Base-by-base conservation (phyloP, 495 filamentous ascomycete genomes). In the Aspergillus taichungensis region DNA sequence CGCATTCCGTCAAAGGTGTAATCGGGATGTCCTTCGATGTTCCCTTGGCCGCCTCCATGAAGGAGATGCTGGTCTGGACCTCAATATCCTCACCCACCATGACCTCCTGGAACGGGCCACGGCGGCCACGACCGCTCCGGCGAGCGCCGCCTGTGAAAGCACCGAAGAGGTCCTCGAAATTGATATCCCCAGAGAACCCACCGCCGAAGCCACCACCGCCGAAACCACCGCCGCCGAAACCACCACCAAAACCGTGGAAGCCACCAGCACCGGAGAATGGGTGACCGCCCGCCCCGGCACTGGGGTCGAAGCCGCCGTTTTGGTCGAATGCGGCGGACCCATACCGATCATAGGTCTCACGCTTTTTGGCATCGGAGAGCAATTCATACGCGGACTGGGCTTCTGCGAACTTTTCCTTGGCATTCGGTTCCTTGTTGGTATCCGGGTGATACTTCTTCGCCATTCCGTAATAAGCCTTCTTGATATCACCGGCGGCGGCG, bases 381-480 rank as follows among this genome's bases (percentile, higher is more conserved):
- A 96, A 68, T 61, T 98, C 92, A 60, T 97, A 98, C 3, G 92
- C 86, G 1, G 83, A 73, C 61, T 96, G 92, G 43, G 92, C 85
- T 50, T 95, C 92, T 36, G 81, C 72, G 58, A 98, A 98, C 56
- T 85, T 91, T 43, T 97, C 92, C 62, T 96, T 96, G 29, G 92
- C 91, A 6, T 69, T 71, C 6, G 88, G 59, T 42, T 95, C 92
- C 66, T 96, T 98, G 71, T 95, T 97, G 32, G 92, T 95, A 63
- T 98, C 92, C 6, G 92, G 92, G 56, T 98, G 92, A 60, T 81
- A 98, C 60, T 96, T 97, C 67, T 97, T 97, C n/a, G 92, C 92
- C 49, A 95, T 71, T 42, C 88, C 83, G 63, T 98, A 98, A 71
- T 98, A 98, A 2, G 92, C 91, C 65, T 96, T 97, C 60, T 98